phyloP scores from a whole-genome alignment of 495 filamentous ascomycete genomes.

The Coniosporium apollinis region DNA sequence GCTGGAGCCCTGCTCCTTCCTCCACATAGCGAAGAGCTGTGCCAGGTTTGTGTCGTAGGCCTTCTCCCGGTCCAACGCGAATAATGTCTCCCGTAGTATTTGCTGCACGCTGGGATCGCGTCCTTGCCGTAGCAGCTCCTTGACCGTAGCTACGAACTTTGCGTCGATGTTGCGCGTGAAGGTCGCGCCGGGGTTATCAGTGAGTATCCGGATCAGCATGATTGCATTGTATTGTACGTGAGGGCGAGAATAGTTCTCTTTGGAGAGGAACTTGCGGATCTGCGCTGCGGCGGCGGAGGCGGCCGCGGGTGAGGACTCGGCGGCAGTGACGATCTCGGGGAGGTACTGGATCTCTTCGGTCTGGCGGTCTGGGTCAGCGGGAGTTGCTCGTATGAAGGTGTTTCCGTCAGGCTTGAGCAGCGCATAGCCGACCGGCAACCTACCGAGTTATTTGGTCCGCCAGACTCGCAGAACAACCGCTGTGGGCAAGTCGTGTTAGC shows the following conservation, averaged over 20 bases:
- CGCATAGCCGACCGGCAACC: too few relatives aligned
- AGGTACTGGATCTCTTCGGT: slow-evolving; percentile 84
- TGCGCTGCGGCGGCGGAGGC: slow-evolving; percentile 58
- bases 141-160: slow-evolving; percentile 60
- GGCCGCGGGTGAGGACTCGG: slow-evolving; percentile 78
- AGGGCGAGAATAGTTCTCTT: slow-evolving; percentile 42
- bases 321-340: slow-evolving; percentile 85
- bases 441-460: slow-evolving; percentile 45
- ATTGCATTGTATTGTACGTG: slow-evolving; percentile 87
- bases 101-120: slow-evolving; percentile 63
- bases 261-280: slow-evolving; percentile 67
- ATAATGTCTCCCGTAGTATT: slow-evolving; percentile 73
- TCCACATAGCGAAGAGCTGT: slow-evolving; percentile 66
- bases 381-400: neutral
- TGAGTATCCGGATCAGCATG: slow-evolving; percentile 86
- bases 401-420: too few relatives aligned
- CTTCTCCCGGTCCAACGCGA: slow-evolving; percentile 51
- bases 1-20: slow-evolving; percentile 49
- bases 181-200: slow-evolving; percentile 75
- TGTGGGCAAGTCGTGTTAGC: slow-evolving; percentile 17
- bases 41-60: slow-evolving; percentile 53
- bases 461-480: slow-evolving; percentile 67
- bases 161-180: slow-evolving; percentile 77
- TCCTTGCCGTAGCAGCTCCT: slow-evolving; percentile 55
- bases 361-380: slow-evolving; percentile 19